Evolutionary conservation across 169 alveolate genomes (phyloP).

Genomic region (Cryptosporidium xiaoi): DNA sequence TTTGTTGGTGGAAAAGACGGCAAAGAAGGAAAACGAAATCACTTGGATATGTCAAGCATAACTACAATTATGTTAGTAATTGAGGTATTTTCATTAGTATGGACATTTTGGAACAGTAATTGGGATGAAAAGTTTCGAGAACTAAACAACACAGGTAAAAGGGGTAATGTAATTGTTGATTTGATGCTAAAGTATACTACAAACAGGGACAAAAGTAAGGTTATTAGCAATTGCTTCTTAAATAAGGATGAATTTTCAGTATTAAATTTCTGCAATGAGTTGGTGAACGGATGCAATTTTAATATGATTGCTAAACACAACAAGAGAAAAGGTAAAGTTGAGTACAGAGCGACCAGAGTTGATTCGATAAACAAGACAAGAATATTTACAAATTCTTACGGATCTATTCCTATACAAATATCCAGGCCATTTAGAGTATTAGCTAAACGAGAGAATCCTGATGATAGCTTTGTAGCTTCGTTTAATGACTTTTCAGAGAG

Average conservation of each 20-base stretch:
- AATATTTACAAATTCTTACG: constrained; percentile 12
- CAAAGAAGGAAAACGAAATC: background rate
- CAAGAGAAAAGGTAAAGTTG: background rate
- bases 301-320: background rate
- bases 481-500: no score
- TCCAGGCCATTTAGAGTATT: background rate
- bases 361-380: background rate
- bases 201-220: background rate
- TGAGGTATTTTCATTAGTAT: constrained; percentile 47
- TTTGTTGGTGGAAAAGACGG: background rate
- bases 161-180: background rate
- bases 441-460: no score
- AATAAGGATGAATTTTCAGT: constrained; percentile 14
- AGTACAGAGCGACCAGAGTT: constrained; percentile 25
- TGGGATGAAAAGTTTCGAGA: constrained; percentile 19
- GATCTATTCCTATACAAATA: constrained; percentile 51
- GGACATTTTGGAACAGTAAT: constrained; percentile 68
- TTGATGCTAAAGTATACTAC: background rate
- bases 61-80: constrained; percentile 14
- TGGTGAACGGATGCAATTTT: constrained; percentile 16
- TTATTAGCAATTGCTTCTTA: background rate
- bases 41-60: background rate
- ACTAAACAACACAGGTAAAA: background rate
- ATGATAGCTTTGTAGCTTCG: no score
- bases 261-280: constrained; percentile 6